Evolutionary conservation across 1,284 basidiomycete genomes (phyloP).

Genomic region (Papiliotrema flavescens): DNA sequence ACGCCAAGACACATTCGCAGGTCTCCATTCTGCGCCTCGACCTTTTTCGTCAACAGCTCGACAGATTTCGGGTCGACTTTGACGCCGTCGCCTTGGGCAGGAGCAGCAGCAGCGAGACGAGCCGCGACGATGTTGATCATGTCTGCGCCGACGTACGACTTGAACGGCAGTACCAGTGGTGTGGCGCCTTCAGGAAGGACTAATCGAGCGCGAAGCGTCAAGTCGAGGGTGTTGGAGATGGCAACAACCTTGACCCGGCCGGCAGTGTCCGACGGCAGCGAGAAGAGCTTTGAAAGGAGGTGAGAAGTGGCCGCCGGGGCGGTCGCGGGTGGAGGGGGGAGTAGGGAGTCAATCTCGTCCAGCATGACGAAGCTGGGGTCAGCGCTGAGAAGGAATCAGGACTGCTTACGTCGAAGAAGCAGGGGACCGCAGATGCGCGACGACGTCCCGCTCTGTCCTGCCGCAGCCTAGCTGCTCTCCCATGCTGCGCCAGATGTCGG

Average conservation of each 20-base stretch:
- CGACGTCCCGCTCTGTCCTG: constrained; percentile 31
- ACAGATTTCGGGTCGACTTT: constrained; percentile 45
- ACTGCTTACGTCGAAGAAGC: constrained; percentile 22
- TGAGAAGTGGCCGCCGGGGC: constrained; percentile 39
- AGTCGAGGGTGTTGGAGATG: constrained; percentile 50
- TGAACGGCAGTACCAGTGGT: constrained; percentile 44
- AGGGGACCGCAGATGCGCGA: constrained; percentile 13
- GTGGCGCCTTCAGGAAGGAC: constrained; percentile 35
- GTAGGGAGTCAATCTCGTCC: constrained; percentile 49
- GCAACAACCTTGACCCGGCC: constrained; percentile 45
- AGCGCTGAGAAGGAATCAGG: constrained; percentile 6
- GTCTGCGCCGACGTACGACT: constrained; percentile 41
- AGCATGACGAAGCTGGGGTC: constrained; percentile 40
- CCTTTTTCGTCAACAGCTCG: constrained; percentile 46
- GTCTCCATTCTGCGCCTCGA: constrained; percentile 51
- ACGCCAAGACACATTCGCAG: constrained; percentile 48
- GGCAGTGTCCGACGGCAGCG: constrained; percentile 32
- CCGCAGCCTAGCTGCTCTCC: constrained; percentile 35
- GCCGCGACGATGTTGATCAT: constrained; percentile 44
- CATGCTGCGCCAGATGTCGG: constrained; percentile 37
- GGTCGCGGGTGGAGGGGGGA: constrained; percentile 36
- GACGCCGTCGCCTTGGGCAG: constrained; percentile 18
- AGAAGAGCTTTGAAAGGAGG: constrained; percentile 44
- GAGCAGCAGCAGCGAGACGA: constrained; percentile 26
- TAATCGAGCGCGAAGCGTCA: constrained; percentile 45